phyloP scores from a whole-genome alignment of 2,329 filamentous ascomycete species.

The Aspergillus uvarum region DNA sequence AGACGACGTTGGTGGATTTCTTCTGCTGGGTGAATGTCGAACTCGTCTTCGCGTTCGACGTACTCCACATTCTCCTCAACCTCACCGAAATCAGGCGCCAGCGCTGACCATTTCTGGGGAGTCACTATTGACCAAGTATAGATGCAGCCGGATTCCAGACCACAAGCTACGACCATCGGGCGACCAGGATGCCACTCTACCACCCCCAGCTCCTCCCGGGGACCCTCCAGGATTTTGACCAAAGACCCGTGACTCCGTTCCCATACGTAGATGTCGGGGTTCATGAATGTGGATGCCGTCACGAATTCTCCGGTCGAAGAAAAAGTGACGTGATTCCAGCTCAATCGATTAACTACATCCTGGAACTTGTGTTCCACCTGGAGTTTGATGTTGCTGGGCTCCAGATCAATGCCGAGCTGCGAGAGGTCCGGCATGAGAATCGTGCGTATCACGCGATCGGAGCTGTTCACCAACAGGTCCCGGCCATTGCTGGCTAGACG shows the following conservation, averaged over 20 bases:
- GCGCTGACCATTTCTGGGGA: conserved; percentile 93
- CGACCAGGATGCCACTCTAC: conserved; percentile 96
- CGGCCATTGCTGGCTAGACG: conserved; percentile 81
- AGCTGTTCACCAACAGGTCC: conserved; percentile 86
- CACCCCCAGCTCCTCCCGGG: conserved; percentile 92
- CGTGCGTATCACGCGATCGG: conserved; percentile 91
- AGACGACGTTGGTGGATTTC: conserved; percentile 89
- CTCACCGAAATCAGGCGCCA: conserved; percentile 94
- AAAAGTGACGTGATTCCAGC: conserved; percentile 97
- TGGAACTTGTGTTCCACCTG: conserved; percentile 98
- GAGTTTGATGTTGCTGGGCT: conserved; percentile 81
- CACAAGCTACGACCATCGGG: conserved; percentile 84
- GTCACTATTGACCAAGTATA: conserved; percentile 96
- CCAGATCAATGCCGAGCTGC: conserved; percentile 58
- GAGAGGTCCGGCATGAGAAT: conserved; percentile 79
- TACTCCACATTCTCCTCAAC: conserved; percentile 99
- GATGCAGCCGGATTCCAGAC: conserved; percentile 86
- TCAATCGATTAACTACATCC: conserved; percentile 90
- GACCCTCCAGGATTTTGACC: conserved; percentile 94
- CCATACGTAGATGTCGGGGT: conserved; percentile 98
- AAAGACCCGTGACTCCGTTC: conserved; percentile 89
- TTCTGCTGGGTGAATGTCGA: conserved; percentile 93
- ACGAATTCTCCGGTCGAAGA: conserved; percentile 94
- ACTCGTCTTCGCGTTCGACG: conserved; percentile 92
- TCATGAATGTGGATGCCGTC: conserved; percentile 94